A percentile compares a stretch with the other conserved stretches of the same genome.
Evolutionary conservation across 2,329 filamentous ascomycete genomes (phyloP).

Genomic region (Paracorniculantispora psalliotae): DNA sequence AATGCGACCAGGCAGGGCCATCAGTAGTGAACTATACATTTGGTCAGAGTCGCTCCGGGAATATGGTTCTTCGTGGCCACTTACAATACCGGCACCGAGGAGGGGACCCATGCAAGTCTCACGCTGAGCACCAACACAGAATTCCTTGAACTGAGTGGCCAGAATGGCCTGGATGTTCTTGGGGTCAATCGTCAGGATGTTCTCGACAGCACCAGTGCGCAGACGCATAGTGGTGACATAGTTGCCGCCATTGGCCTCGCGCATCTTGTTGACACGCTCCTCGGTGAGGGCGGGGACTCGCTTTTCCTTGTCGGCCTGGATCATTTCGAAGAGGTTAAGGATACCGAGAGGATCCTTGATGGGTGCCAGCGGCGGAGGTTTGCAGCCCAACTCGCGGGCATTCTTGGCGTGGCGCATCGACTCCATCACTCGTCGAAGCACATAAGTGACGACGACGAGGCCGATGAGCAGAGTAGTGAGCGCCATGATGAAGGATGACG

Average conservation of each 20-base stretch:
- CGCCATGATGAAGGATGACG: neutral
- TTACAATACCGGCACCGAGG: slow-evolving; percentile 37
- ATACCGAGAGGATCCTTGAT: slow-evolving; percentile 19
- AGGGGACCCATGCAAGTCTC: slow-evolving; percentile 30
- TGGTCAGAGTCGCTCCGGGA: neutral
- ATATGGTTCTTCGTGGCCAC: neutral
- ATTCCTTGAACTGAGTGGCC: slow-evolving; percentile 24
- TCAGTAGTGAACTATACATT: slow-evolving; percentile 28
- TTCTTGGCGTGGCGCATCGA: slow-evolving; percentile 11
- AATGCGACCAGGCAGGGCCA: slow-evolving; percentile 33
- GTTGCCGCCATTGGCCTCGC: slow-evolving; percentile 18
- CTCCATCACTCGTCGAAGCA: slow-evolving; percentile 5
- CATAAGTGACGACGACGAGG: slow-evolving; percentile 8
- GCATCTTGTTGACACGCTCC: slow-evolving; percentile 12
- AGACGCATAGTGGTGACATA: slow-evolving; percentile 15
- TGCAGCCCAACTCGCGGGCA: slow-evolving; percentile 18
- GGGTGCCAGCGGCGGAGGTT: slow-evolving; percentile 13
- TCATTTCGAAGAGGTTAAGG: slow-evolving; percentile 13
- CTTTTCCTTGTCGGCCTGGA: slow-evolving; percentile 18
- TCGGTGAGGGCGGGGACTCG: slow-evolving; percentile 16
- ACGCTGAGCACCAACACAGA: slow-evolving; percentile 20
- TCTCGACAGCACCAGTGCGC: slow-evolving; percentile 1
- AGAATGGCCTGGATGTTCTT: slow-evolving; percentile 27
- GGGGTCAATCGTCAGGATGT: slow-evolving; percentile 22
- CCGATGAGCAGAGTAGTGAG: slow-evolving; percentile 6